phyloP scores from a whole-genome alignment of 2,329 filamentous ascomycete species.

The Nemania sp. region DNA sequence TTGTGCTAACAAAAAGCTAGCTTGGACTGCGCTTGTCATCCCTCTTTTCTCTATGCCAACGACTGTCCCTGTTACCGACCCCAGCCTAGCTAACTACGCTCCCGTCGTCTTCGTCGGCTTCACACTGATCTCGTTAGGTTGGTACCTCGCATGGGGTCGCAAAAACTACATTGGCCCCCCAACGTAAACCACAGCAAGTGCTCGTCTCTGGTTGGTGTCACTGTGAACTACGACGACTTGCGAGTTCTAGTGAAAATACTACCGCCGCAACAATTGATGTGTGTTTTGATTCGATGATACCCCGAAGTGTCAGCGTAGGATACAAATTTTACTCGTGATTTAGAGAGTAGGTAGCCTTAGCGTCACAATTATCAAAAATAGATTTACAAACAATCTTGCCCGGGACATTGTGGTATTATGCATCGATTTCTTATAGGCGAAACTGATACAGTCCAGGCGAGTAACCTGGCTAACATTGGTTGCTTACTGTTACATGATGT shows the following conservation, averaged over 20 bases:
- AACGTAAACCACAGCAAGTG: slow-evolving; percentile 43
- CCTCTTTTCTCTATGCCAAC: slow-evolving; percentile 82
- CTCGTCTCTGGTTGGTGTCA: background rate
- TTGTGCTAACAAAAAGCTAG: slow-evolving; percentile 55
- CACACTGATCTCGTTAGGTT: slow-evolving; percentile 68
- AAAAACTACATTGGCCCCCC: slow-evolving; percentile 75
- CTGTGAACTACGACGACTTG: slow-evolving; percentile 9
- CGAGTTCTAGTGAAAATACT: slow-evolving; percentile 14
- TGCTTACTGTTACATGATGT: background rate
- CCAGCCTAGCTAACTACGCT: slow-evolving; percentile 76
- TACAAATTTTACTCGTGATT: slow-evolving; percentile 13
- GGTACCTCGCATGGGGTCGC: slow-evolving; percentile 78
- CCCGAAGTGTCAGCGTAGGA: slow-evolving; percentile 21
- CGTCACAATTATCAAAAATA: slow-evolving; percentile 20
- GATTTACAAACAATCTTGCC: background rate
- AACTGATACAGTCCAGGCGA: too few relatives aligned
- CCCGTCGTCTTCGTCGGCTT: slow-evolving; percentile 79
- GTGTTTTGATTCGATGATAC: slow-evolving; percentile 34
- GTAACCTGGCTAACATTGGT: background rate
- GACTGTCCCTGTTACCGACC: slow-evolving; percentile 66
- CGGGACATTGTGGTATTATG: background rate
- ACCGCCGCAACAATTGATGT: slow-evolving; percentile 2
- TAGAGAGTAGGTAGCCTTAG: slow-evolving; percentile 15
- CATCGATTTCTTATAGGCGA: background rate
- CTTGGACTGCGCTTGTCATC: slow-evolving; percentile 75